Evolutionary conservation across 1,284 basidiomycete genomes (phyloP).

Genomic region (Ustilago nuda): DNA sequence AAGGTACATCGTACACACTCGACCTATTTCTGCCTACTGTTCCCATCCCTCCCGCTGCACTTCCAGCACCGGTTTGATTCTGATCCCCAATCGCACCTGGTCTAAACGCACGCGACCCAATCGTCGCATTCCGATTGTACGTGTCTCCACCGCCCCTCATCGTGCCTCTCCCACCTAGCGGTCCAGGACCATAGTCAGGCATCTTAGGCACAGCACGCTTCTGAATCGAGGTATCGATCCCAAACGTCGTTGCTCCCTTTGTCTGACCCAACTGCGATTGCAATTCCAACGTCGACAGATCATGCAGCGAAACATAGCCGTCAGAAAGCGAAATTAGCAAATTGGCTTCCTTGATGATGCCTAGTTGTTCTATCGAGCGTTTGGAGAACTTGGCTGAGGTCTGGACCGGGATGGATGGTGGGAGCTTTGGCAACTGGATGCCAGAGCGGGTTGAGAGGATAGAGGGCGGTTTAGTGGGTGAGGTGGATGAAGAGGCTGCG

Average conservation of each 20-base stretch:
- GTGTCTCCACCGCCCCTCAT: slow-evolving; percentile 19
- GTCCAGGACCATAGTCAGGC: slow-evolving; percentile 48
- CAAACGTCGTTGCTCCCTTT: slow-evolving; percentile 83
- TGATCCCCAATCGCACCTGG: slow-evolving; percentile 46
- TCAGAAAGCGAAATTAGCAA: slow-evolving; percentile 85
- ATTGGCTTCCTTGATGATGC: slow-evolving; percentile 83
- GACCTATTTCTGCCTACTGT: slow-evolving; percentile 30
- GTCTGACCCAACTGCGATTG: slow-evolving; percentile 73
- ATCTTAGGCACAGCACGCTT: slow-evolving; percentile 30
- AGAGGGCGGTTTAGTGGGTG: slow-evolving; percentile 27
- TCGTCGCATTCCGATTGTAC: slow-evolving; percentile 19
- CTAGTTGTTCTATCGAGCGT: slow-evolving; percentile 85
- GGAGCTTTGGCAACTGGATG: neutral
- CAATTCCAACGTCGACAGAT: slow-evolving; percentile 77
- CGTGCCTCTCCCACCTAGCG: slow-evolving; percentile 37
- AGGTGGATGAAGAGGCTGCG: slow-evolving; percentile 10
- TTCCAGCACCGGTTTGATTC: slow-evolving; percentile 9
- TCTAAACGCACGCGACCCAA: slow-evolving; percentile 34
- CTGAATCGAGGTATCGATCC: slow-evolving; percentile 76
- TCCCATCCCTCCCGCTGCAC: slow-evolving; percentile 9
- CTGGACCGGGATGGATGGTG: slow-evolving; percentile 30
- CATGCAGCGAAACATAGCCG: slow-evolving; percentile 72
- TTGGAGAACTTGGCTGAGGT: slow-evolving; percentile 72
- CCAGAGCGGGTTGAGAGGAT: slow-evolving; percentile 27
- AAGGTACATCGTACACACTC: slow-evolving; percentile 35